Evolutionary conservation across 768 basidiomycete genomes (phyloP), one percentile per base, ranked within the genome.

Genomic region (Mycena venus): DNA sequence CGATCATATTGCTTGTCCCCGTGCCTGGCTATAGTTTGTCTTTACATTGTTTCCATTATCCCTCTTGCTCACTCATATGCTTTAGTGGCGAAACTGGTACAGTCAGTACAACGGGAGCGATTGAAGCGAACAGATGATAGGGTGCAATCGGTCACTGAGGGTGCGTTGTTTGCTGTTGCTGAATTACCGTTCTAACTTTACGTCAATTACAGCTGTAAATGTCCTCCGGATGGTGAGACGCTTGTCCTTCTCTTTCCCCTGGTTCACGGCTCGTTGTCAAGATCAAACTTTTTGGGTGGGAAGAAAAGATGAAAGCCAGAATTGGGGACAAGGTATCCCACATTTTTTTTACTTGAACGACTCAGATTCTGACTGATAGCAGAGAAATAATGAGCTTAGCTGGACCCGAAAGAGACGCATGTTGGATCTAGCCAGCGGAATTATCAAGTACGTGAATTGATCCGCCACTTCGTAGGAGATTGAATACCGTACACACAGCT

Each of bases 211-310:
- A 91, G 91, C 85, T 9, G 84, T 91, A 78, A 88, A 87, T 65
- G 88, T 90, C 21, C 80, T 92, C 19, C 88, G 92, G 21, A 93
- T 93, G 90, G 85, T 93, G 79, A 92, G 93, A 79, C 82, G 2
- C 15, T 12, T 9, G n/a, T n/a, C 19, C 9, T 36, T 17, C 19
- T 47, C n/a, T 51, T 47, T 31, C 3, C 17, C n/a, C 12, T 15
- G 17, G 51, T 32, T 74, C 19, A 70, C 61, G 9, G 17, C 21
- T 8, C 19, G n/a, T n/a, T n/a, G n/a, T 23, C 40, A 32, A 75
- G 74, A 44, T 75, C 23, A 75, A 75, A 69, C 83, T 94, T 49
- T 94, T 95, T 76, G 93, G 88, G 6, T 89, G 93, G 88, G 88
- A 92, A 86, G 86, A 88, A 68, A 87, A 89, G 56, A 89, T 93